Evolutionary conservation across 2,329 filamentous ascomycete species (phyloP).

Genomic region (Lecanicillium sp.): DNA sequence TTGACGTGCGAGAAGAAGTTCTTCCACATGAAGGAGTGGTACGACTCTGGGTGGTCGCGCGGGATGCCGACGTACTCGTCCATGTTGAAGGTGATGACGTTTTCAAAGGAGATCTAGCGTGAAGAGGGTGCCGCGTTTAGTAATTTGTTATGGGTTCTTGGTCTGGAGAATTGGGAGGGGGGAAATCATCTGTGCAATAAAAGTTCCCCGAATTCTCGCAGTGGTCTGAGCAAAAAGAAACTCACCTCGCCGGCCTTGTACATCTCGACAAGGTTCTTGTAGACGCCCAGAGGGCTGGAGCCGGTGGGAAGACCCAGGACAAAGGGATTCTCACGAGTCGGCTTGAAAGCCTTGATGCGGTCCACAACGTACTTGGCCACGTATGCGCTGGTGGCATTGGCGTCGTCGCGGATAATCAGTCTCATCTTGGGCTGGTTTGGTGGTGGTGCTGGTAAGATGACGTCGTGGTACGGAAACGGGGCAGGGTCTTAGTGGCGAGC

Average conservation of each 20-base stretch:
- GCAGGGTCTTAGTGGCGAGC: too few species aligned
- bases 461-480: too few species aligned
- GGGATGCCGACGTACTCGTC: conserved; percentile 84
- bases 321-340: conserved; percentile 66
- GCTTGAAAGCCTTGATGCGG: conserved; percentile 70
- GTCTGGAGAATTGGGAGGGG: too few species aligned
- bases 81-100: conserved; percentile 93
- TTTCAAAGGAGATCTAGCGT: conserved; percentile 66
- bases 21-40: conserved; percentile 91
- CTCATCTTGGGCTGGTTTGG: conserved; percentile 46
- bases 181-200: too few species aligned
- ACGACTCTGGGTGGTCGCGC: conserved; percentile 75
- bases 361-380: conserved; percentile 78
- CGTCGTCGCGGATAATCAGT: conserved; percentile 73
- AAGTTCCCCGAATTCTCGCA: too few species aligned
- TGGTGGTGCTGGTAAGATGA: neutral
- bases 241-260: conserved; percentile 57
- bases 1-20: conserved; percentile 84
- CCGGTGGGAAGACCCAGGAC: conserved; percentile 79
- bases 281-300: conserved; percentile 71
- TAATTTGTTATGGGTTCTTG: neutral
- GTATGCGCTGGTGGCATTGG: conserved; percentile 61
- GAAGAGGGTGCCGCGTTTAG: neutral
- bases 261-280: conserved; percentile 64
- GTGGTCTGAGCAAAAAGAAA: neutral